phyloP scores from a whole-genome alignment of 2,329 filamentous ascomycete genomes.

The Davidsoniella australis region DNA sequence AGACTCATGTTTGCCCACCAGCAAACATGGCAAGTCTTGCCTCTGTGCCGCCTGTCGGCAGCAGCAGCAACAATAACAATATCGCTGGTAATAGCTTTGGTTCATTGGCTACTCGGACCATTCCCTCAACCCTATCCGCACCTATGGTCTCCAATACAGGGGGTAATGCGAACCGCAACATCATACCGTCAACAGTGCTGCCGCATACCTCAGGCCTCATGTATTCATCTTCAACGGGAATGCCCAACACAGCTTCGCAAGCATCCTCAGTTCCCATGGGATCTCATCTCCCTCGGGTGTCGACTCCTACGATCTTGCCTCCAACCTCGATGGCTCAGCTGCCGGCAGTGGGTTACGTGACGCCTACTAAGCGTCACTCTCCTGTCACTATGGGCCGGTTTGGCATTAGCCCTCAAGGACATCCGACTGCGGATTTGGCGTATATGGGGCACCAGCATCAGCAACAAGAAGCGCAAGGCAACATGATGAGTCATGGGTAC shows the following conservation, averaged over 20 bases:
- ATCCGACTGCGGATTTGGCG: background rate
- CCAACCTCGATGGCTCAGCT: slow-evolving; percentile 10
- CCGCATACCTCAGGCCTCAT: too few species aligned
- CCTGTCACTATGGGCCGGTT: slow-evolving; percentile 29
- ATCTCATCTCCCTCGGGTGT: slow-evolving; percentile 1
- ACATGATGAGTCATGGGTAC: background rate
- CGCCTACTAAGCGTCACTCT: slow-evolving; percentile 36
- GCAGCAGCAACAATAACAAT: background rate
- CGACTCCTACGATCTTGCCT: slow-evolving; percentile 4
- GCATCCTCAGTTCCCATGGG: background rate
- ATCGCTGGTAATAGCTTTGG: background rate
- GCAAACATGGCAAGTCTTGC: background rate
- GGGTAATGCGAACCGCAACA: too few species aligned
- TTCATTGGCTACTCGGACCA: background rate
- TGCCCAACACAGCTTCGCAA: too few species aligned
- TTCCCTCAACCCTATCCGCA: background rate
- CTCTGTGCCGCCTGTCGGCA: background rate
- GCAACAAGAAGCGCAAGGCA: background rate
- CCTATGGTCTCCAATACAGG: background rate
- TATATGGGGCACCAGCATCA: background rate
- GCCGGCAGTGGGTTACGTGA: slow-evolving; percentile 22
- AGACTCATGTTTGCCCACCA: background rate
- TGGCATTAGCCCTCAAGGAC: slow-evolving; percentile 15
- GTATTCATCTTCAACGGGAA: too few species aligned
- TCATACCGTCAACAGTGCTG: too few species aligned